Base-by-base conservation (phyloP, 2,329 filamentous ascomycete species). In the Fusarium metavorans region DNA sequence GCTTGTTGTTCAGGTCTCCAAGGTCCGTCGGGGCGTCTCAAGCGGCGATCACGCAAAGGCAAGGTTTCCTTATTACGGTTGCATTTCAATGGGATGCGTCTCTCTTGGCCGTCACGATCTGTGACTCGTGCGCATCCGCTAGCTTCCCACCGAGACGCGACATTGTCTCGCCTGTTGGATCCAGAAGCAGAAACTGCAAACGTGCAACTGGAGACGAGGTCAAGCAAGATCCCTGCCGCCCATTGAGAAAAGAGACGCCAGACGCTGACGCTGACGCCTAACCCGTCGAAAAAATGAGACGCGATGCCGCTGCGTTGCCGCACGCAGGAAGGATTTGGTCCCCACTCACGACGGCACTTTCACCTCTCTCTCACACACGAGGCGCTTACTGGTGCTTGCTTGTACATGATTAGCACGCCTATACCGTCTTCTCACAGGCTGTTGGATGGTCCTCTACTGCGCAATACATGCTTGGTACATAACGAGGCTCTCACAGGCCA, bases 401-500 rank as follows among this genome's bases (percentile, higher is more conserved):
- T 56, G 23, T 59, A 65, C 63, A 72, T 37, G 34, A 32, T 48
- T 72, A 43, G 56, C 54, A 71, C 56, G 25, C 54, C 14, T 54
- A 64, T 65, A 6, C 20, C 34, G 39, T 18, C 27, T 30, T 69
- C 68, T 66, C 11, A 74, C 72, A 74, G 72, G 65, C 35, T 18
- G 56, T 58, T 37, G n/a, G 54, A 23, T 70, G 69, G 69, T 52
- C 66, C 58, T 14, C 50, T 48, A 32, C 48, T 52, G 48, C 48
- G 48, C 48, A 32, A 32, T 52, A 48, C 35, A 73, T 69, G 56
- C 59, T 48, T 39, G 32, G 4, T 64, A 67, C 48, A 64, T 48
- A 52, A 37, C 60, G 57, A 73, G 69, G 69, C 72, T 75, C 59
- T 57, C 59, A 64, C 69, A 70, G 72, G 58, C 16, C 66, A 68